Evolutionary conservation across 805 yeast genomes (phyloP).

Genomic region (Candida berthetii): DNA sequence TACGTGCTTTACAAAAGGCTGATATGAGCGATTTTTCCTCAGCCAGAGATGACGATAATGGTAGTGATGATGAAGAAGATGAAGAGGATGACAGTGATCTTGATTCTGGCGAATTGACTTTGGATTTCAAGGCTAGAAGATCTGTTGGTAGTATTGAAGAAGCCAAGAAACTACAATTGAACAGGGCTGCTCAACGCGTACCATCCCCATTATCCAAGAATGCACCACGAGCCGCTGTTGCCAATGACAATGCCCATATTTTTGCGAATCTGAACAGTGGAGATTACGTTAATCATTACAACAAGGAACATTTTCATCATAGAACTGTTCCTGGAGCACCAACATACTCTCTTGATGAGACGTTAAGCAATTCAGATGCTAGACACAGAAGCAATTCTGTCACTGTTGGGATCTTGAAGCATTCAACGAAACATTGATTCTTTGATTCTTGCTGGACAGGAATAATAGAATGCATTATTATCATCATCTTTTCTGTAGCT

Average conservation of each 20-base stretch:
- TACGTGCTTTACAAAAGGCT: neutral
- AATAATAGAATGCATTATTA: no score
- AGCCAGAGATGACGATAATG: neutral
- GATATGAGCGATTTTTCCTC: neutral
- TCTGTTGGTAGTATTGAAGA: conserved; percentile 5
- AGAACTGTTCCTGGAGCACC: conserved; percentile 34
- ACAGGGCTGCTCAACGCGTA: conserved; percentile 9
- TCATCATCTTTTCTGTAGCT: no score
- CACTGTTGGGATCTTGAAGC: conserved; percentile 2
- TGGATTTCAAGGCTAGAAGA: conserved; percentile 37
- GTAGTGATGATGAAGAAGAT: conserved; percentile 8
- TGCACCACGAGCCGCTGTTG: conserved; percentile 26
- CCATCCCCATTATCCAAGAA: conserved; percentile 28
- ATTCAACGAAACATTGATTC: neutral
- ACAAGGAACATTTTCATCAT: conserved; percentile 27
- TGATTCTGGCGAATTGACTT: conserved; percentile 36
- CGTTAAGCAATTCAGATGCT: conserved; percentile 1
- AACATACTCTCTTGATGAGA: conserved; percentile 29
- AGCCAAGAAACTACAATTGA: neutral
- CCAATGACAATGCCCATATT: conserved; percentile 23
- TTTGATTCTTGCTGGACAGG: neutral
- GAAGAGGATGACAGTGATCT: conserved; percentile 27
- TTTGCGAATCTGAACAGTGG: conserved; percentile 4
- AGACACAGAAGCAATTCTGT: conserved; percentile 4
- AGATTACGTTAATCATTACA: conserved; percentile 34